Base-by-base conservation (phyloP, 2,329 filamentous ascomycete species). In the Exserohilum turcica region DNA sequence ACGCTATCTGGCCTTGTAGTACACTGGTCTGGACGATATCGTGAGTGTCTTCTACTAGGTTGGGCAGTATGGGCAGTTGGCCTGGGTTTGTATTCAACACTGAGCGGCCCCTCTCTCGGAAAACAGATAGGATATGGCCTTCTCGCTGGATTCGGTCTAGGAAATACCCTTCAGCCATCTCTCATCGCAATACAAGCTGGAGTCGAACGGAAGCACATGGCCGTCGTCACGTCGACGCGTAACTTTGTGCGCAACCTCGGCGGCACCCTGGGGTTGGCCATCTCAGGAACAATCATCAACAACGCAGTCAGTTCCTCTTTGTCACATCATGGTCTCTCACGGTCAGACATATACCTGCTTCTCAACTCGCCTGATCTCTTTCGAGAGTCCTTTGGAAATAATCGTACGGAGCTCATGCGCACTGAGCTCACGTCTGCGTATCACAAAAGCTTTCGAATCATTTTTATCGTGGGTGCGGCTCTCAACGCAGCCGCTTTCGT, bases 161-260 rank as follows among this genome's bases (percentile, higher is more conserved):
- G 85, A 1, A 79, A 77, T 52, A 77, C 77, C 2, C 80, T 82
- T 52, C 80, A 83, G 50, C 80, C 80, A 3, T 80, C 79, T 0
- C 74, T 87, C 0, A 78, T 86, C 5, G 85, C 84, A 1, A 70
- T 84, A 13, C 84, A 86, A 65, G 82, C 83, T 0, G 64, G 67
- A 8, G 60, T 63, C 12, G 75, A 78, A 3, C 84, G 84, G 59
- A 74, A 79, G 0, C 80, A 86, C 36, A 79, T 85, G 36, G 86
- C 86, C 0, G 81, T 88, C 1, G 80, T 86, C 12, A 87, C 86
- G 28, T 84, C 82, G 2, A 80, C 82, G 47, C 78, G 86, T 1
- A 88, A 88, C 59, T 87, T 88, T 65, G 77, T 86, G 56, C 81
- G 86, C 12, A 82, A 80, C 39, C 74, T 84, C 3, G 85, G 86